Percentiles rank a stretch among this genome's conserved stretches.
Evolutionary conservation across 768 basidiomycete genomes (phyloP).

Genomic region (Austroboletus eburneus): DNA sequence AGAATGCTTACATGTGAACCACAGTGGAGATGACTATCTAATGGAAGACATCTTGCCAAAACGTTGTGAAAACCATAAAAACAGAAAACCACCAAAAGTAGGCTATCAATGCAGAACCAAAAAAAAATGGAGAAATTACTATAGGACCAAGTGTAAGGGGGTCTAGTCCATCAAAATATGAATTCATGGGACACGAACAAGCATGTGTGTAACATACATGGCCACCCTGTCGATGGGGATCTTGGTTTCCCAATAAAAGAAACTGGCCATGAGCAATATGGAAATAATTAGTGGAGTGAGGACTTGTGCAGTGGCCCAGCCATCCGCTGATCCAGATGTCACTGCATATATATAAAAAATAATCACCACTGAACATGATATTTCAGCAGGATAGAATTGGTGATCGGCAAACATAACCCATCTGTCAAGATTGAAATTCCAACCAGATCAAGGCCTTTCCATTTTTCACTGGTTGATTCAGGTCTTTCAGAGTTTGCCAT

Average conservation of each 20-base stretch:
- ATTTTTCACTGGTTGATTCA: conserved; percentile 6
- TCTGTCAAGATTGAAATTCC: conserved; percentile 39
- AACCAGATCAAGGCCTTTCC: conserved; percentile 33
- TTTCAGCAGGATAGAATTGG: too few relatives aligned
- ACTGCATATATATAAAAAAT: conserved; percentile 41
- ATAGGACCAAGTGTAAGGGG: conserved; percentile 41
- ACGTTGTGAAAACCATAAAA: conserved; percentile 32
- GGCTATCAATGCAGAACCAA: conserved; percentile 34
- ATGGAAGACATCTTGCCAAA: conserved; percentile 39
- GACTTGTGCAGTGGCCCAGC: conserved; percentile 46
- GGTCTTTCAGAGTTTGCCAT: conserved; percentile 1
- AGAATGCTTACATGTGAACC: conserved; percentile 34
- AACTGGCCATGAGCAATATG: conserved; percentile 34
- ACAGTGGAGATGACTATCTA: conserved; percentile 40
- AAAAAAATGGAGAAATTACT: conserved; percentile 39
- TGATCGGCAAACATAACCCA: too few relatives aligned
- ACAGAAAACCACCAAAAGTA: conserved; percentile 40
- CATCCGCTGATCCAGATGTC: conserved; percentile 44
- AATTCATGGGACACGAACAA: not conserved
- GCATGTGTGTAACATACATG: conserved; percentile 28
- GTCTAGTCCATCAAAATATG: conserved; percentile 19
- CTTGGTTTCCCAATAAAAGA: conserved; percentile 49
- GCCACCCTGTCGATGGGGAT: conserved; percentile 40
- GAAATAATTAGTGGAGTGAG: conserved; percentile 46
- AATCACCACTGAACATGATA: conserved; percentile 34